phyloP scores from a whole-genome alignment of 768 basidiomycete genomes.

The Phylloporus sp. region DNA sequence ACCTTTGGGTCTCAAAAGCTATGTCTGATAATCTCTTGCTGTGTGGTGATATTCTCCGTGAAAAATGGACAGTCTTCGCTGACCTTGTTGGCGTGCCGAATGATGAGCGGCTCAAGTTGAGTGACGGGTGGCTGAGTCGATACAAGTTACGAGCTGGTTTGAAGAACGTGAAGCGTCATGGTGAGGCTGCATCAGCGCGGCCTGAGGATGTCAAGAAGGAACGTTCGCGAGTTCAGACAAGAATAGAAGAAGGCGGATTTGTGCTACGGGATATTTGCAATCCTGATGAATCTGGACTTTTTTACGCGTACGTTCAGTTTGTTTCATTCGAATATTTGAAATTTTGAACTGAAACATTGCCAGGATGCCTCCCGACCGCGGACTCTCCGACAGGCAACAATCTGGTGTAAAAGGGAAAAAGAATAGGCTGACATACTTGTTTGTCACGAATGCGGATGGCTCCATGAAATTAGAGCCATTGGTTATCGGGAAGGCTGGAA shows the following conservation, averaged over 20 bases:
- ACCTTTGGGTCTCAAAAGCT: constrained; percentile 35
- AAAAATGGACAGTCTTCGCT: constrained; percentile 32
- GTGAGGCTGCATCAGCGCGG: constrained; percentile 32
- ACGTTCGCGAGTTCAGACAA: too few relatives aligned
- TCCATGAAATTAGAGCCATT: background rate
- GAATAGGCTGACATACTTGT: background rate
- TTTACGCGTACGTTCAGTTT: too few relatives aligned
- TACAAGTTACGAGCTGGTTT: too few relatives aligned
- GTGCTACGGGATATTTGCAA: too few relatives aligned
- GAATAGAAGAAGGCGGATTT: too few relatives aligned
- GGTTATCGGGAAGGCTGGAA: background rate
- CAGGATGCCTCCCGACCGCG: background rate
- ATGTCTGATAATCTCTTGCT: constrained; percentile 7
- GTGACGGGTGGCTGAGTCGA: too few relatives aligned
- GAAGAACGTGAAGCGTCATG: constrained; percentile 16
- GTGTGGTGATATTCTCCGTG: constrained; percentile 18
- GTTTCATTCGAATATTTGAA: background rate
- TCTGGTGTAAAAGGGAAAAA: constrained; percentile 3
- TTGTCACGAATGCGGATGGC: background rate
- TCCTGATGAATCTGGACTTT: too few relatives aligned
- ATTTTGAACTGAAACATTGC: too few relatives aligned
- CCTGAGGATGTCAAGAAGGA: too few relatives aligned
- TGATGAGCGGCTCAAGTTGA: too few relatives aligned
- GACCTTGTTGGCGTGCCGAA: background rate
- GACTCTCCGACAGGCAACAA: background rate